Evolutionary conservation across 805 yeast species (phyloP), one percentile per base, ranked within the genome.

Genomic region (Metschnikowia arizonensis): DNA sequence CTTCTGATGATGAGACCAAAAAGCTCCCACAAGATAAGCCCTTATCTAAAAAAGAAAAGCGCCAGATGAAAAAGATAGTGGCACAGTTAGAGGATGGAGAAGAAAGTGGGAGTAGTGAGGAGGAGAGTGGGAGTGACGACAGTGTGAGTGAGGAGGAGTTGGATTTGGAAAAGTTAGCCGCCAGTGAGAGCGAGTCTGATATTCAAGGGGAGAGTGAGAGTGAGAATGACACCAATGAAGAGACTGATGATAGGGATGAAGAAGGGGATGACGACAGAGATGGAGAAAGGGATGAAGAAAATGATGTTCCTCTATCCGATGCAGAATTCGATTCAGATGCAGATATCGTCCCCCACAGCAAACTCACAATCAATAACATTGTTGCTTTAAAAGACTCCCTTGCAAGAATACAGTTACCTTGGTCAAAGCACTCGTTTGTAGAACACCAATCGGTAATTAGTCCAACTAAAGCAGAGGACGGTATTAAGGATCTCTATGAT

Each of bases 311-410:
- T 17, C 77, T 88, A 42, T 86, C 96, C 1, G 97, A 89, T 44
- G 97, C 85, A 21, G 97, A 91, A 59, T 69, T 88, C 34, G 97
- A 89, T 59, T 87, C 93, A 1, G 97, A 90, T 62, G 96, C 96
- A 14, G 99, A 93, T 64, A 80, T 90, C 36, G 89, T 91, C 30
- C 97, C 98, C 40, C 81, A 85, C 66, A 88, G 93, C 47, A 90
- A 90, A 64, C 76, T 88, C 41, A 90, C 97, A 10, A 73, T 91
- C 52, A 89, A 93, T 67, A 91, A 93, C 68, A 74, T 72, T 38
- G 83, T 86, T n/a, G 98, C 99, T 3, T 66, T 86, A 60, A 80
- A 74, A 52, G 85, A 84, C 42, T 70, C 88, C 2, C 69, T 83
- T 42, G 81, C 82, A 19, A 77, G 89, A 60, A 77, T 86, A 55